Percentiles rank a stretch among this genome's conserved stretches.
Evolutionary conservation across 2,329 filamentous ascomycete genomes (phyloP).

Genomic region (Cladophialophora yegresii): DNA sequence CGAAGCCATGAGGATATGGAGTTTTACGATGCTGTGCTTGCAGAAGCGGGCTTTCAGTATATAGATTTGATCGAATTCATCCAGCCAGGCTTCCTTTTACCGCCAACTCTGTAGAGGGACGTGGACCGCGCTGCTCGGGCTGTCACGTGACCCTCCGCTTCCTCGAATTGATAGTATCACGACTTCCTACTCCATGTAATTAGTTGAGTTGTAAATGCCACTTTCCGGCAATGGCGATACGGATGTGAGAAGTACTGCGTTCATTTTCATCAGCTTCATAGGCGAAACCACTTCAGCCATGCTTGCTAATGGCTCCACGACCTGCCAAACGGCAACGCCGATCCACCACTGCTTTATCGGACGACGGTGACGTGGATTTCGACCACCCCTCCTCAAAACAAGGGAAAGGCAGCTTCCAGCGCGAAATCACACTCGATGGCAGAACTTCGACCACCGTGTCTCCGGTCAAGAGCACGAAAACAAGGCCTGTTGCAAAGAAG

Average conservation of each 20-base stretch:
- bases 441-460: conserved; percentile 26
- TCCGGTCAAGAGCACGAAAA: conserved; percentile 20
- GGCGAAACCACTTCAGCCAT: conserved; percentile 17
- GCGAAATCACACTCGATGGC: conserved; percentile 32
- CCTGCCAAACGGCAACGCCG: conserved; percentile 38
- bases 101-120: not conserved
- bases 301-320: conserved; percentile 33
- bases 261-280: not conserved
- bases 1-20: conserved; percentile 10
- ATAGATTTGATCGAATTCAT: not conserved
- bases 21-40: conserved; percentile 9
- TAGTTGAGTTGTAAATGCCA: not conserved
- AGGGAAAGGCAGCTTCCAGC: conserved; percentile 16
- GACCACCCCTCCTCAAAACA: conserved; percentile 17
- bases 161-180: not conserved
- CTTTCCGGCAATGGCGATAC: not conserved
- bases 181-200: not conserved
- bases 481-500: conserved; percentile 12
- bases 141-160: not conserved
- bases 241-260: not conserved
- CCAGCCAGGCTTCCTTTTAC: not conserved
- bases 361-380: conserved; percentile 29
- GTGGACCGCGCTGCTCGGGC: not conserved
- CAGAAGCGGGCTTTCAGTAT: not conserved
- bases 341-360: conserved; percentile 33